Conservation (phyloP, 2,329 filamentous ascomycete species). For the Tolypocladium album region DNA sequence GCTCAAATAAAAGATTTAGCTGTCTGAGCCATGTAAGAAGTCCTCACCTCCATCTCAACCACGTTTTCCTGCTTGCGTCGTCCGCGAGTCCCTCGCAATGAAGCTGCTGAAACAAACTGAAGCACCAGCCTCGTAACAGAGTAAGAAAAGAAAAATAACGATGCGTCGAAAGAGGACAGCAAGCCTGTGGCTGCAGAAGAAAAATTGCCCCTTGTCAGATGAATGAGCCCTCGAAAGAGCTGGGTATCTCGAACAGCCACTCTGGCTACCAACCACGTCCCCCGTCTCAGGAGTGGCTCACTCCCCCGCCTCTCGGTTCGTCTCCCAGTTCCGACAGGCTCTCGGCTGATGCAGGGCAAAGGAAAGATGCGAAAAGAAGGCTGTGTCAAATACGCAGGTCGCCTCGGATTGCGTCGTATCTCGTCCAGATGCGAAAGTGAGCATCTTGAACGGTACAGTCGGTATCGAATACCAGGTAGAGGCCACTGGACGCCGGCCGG, state of each 20-base stretch:
- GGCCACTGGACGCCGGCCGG: not conserved
- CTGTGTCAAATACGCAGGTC: constrained; percentile 6
- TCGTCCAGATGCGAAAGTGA: constrained; percentile 13
- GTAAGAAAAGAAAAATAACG: not conserved
- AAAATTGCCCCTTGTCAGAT: constrained; percentile 19
- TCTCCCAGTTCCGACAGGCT: not conserved
- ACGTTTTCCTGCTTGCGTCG: not conserved
- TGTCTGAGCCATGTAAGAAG: not conserved
- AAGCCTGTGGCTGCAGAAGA: constrained; percentile 9
- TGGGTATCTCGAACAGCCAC: constrained; percentile 28
- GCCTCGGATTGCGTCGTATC: constrained; percentile 14
- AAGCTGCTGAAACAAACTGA: not conserved
- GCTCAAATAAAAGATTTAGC: not conserved
- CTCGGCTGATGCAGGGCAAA: not conserved
- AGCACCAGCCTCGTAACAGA: not conserved
- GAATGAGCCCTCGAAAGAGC: constrained; percentile 25
- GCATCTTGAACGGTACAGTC: constrained; percentile 7
- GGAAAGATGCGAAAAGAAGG: not conserved
- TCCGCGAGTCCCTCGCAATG: not conserved
- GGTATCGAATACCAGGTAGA: not conserved
- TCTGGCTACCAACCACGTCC: constrained; percentile 7
- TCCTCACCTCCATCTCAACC: not conserved
- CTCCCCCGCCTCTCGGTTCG: not conserved
- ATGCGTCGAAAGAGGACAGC: constrained; percentile 5
- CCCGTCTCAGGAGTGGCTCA: not conserved